Evolutionary conservation across 2,329 filamentous ascomycete genomes (phyloP), one percentile per base, ranked within the genome.

Genomic region (Aspergillus awamori): DNA sequence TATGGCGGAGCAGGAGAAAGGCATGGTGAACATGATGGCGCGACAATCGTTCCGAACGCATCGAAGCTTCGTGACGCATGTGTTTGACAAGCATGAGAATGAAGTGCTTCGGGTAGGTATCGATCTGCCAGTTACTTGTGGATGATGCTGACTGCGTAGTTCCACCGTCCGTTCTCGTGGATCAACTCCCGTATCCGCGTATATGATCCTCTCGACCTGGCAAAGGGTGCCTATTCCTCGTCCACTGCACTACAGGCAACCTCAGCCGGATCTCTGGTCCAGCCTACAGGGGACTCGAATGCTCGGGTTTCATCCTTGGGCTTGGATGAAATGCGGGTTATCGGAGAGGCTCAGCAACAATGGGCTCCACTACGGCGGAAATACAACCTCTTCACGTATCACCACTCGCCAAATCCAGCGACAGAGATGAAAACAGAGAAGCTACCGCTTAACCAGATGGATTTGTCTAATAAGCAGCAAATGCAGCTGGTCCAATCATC

Each of bases 351-450:
- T 41, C 85, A 88, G 66, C 86, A 87, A 66, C 80, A 87, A 71
- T 89, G 87, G 87, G 85, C 85, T 2, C 85, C 83, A 0, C 68
- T 88, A 5, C 77, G 86, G 38, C 77, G 87, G 24, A 89, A 88
- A 70, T 89, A 89, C 75, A 86, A 88, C 64, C 76, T 89, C 15
- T 89, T 87, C 70, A 81, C 86, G n/a, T 82, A 83, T 56, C 80
- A 85, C 22, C 74, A 81, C 28, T 72, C 81, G 2, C 76, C 79
- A 3, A 69, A 73, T 20, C 57, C 69, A 15, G 71, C 71, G 61
- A 70, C 72, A 58, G 74, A 72, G 55, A 74, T 72, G 56, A 77
- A 74, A 3, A 76, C 77, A 5, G 73, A 73, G 20, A 73, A 76
- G 36, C 68, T 84, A 2, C 70, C 79, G 15, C 75, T 81, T 8